phyloP scores from a whole-genome alignment of 169 alveolate species.

The Eimeria praecox region DNA sequence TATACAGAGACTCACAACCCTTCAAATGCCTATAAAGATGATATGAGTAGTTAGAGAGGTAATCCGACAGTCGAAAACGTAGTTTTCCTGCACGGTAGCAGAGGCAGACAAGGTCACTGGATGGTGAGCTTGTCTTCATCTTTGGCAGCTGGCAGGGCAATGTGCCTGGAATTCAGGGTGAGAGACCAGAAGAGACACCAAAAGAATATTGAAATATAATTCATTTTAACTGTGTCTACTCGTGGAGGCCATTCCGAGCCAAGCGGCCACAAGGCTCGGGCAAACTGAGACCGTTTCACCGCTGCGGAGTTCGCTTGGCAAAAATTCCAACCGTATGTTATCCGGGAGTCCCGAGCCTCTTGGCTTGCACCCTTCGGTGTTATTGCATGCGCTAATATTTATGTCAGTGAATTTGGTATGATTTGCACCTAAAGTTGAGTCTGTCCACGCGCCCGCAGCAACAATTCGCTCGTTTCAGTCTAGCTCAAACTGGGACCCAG shows the following conservation, averaged over 20 bases:
- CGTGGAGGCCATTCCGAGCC: background rate
- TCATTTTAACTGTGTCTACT: background rate
- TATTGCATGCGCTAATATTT: background rate
- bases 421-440: background rate
- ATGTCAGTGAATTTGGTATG: background rate
- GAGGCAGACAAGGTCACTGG: background rate
- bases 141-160: background rate
- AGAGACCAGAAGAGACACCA: background rate
- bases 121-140: background rate
- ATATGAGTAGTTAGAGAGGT: background rate
- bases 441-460: background rate
- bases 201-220: background rate
- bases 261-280: background rate
- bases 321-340: background rate
- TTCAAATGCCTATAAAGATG: background rate
- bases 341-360: background rate
- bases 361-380: background rate
- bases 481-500: background rate
- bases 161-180: background rate
- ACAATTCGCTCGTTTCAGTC: background rate
- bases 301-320: background rate
- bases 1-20: background rate
- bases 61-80: background rate
- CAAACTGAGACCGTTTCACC: background rate
- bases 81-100: background rate